Conservation (phyloP, 306 rosid genomes). For the Fragaria nilgerrensis region DNA sequence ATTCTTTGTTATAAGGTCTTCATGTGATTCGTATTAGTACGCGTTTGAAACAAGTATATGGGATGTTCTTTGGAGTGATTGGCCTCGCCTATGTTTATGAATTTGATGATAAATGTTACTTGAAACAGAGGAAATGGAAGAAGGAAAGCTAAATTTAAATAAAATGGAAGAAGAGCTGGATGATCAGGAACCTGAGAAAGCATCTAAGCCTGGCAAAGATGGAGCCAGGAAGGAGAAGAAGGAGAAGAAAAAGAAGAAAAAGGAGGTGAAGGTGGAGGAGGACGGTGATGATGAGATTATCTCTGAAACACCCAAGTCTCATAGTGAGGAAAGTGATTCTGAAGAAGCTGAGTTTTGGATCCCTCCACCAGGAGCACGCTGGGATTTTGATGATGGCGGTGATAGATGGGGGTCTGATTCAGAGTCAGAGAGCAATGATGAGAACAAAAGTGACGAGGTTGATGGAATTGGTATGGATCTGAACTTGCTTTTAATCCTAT, state of each 20-base stretch:
- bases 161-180: slow-evolving; percentile 41
- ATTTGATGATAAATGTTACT: slow-evolving; percentile 1
- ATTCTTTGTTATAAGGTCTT: slow-evolving; percentile 8
- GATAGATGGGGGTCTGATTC: slow-evolving; percentile 77
- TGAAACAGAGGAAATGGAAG: slow-evolving; percentile 67
- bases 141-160: slow-evolving; percentile 32
- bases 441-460: slow-evolving; percentile 33
- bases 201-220: slow-evolving; percentile 25
- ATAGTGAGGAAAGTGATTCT: slow-evolving; percentile 39
- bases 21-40: neutral
- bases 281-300: slow-evolving; percentile 44
- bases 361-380: slow-evolving; percentile 82
- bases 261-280: slow-evolving; percentile 20
- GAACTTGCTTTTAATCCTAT: slow-evolving; percentile 9
- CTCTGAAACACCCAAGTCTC: slow-evolving; percentile 42
- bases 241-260: slow-evolving; percentile 23
- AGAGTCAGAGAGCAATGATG: slow-evolving; percentile 48
- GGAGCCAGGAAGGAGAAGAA: slow-evolving; percentile 43
- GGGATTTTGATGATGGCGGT: slow-evolving; percentile 83
- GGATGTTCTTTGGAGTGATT: neutral
- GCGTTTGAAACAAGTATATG: neutral
- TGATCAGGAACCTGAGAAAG: slow-evolving; percentile 34
- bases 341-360: slow-evolving; percentile 82
- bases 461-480: slow-evolving; percentile 47
- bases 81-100: neutral